These are phyloP conservation scores for Metschnikowia baotianmanensis DNA, from an alignment of 805 yeast species.

Conservation along the genomic window DNA sequence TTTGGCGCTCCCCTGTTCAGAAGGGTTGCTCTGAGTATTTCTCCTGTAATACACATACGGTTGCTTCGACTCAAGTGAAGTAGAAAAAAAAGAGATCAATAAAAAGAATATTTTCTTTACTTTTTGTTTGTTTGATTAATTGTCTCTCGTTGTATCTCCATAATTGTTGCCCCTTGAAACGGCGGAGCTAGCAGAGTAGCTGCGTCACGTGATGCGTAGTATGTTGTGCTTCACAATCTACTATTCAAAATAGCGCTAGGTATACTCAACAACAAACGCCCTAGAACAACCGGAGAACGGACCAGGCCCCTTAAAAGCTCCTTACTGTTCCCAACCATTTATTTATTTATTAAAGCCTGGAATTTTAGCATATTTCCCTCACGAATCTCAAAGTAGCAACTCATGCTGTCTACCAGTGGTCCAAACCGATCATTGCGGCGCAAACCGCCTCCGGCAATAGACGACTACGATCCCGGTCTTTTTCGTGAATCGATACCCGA, in stretches of 20 bases:
- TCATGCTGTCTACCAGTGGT: constrained; percentile 3
- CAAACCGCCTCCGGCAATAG: constrained; percentile 19
- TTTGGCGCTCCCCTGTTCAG: too few relatives aligned
- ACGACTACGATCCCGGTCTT: background rate
- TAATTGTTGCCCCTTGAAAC: too few relatives aligned
- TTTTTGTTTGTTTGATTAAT: too few relatives aligned
- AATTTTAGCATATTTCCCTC: background rate
- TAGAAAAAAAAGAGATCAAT: too few relatives aligned
- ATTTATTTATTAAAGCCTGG: background rate
- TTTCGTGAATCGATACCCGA: background rate
- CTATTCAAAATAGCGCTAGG: background rate
- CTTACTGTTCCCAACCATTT: too few relatives aligned
- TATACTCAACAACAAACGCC: background rate
- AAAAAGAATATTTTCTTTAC: too few relatives aligned
- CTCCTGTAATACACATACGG: too few relatives aligned
- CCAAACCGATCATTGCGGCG: constrained; percentile 12
- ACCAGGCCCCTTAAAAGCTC: too few relatives aligned
- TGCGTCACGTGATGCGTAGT: constrained; percentile 5
- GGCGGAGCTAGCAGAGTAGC: constrained; percentile 7
- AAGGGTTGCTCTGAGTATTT: too few relatives aligned
- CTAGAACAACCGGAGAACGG: background rate
- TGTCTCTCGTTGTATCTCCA: too few relatives aligned
- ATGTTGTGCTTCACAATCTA: background rate
- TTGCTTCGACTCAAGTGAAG: too few relatives aligned
- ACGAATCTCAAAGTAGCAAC: background rate